phyloP scores from a whole-genome alignment of 2,329 filamentous ascomycete genomes.

The Colletotrichum endophyticum region DNA sequence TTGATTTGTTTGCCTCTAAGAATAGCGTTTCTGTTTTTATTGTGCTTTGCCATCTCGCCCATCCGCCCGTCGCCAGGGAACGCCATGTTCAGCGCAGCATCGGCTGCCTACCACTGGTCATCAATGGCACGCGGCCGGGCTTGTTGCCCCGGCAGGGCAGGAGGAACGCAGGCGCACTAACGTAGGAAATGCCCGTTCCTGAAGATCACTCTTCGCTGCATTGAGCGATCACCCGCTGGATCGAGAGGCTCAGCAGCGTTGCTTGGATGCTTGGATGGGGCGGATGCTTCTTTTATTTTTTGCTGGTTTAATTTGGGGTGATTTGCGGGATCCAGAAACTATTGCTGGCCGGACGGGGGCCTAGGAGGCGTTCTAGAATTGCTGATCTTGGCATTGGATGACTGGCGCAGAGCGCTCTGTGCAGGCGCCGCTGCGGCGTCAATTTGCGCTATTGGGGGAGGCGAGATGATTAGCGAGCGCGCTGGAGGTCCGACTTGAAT shows the following conservation, averaged over 20 bases:
- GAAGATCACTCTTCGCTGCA: neutral
- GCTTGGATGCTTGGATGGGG: neutral
- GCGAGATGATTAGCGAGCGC: neutral
- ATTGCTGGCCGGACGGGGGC: neutral
- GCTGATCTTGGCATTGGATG: neutral
- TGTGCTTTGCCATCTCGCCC: neutral
- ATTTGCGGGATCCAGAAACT: neutral
- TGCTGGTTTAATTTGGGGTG: neutral
- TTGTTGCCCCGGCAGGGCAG: neutral
- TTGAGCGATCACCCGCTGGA: neutral
- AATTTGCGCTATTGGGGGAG: neutral
- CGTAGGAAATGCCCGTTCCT: neutral
- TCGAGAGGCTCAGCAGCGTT: neutral
- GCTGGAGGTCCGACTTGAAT: accelerated
- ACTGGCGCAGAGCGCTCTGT: neutral
- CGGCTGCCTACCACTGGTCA: neutral
- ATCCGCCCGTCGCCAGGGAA: neutral
- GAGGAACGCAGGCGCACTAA: neutral
- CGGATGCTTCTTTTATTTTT: neutral
- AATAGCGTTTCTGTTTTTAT: neutral
- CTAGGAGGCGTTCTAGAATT: neutral
- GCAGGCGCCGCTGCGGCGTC: neutral
- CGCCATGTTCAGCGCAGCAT: neutral
- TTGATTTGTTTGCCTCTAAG: neutral
- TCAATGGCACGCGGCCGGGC: neutral